Conservation (phyloP, 2,329 filamentous ascomycete species). For the Hawksworthiomyces lignivorus region DNA sequence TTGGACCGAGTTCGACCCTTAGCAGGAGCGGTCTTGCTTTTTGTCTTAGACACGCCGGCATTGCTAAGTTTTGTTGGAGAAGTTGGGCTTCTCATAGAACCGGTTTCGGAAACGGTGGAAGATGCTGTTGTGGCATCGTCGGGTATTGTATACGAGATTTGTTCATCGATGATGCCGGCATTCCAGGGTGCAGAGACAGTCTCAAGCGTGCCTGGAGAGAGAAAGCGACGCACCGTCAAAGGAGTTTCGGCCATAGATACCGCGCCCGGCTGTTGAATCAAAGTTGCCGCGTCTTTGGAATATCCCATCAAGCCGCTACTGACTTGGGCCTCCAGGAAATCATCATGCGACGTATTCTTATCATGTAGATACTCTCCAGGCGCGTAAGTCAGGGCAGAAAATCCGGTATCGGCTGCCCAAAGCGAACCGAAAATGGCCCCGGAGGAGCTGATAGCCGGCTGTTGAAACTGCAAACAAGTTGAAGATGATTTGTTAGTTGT, state of each 20-base stretch:
- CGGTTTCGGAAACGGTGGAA: not conserved
- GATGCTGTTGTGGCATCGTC: not conserved
- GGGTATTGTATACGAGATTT: not conserved
- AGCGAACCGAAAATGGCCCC: slow-evolving; percentile 1
- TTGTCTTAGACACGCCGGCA: not conserved
- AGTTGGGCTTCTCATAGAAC: no score
- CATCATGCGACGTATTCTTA: slow-evolving; percentile 8
- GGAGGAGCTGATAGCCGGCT: not conserved
- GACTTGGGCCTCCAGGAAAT: slow-evolving; percentile 4
- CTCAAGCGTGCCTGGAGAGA: no score
- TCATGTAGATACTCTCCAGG: slow-evolving; percentile 13
- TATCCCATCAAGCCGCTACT: slow-evolving; percentile 6
- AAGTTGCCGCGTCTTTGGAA: not conserved
- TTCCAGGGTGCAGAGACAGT: no score
- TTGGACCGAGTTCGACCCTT: not conserved
- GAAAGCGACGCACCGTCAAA: not conserved
- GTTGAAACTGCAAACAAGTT: no score
- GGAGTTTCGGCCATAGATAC: slow-evolving; percentile 1
- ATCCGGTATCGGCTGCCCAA: slow-evolving; percentile 6
- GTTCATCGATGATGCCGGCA: no score
- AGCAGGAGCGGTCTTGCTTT: not conserved
- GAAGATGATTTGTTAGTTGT: no score
- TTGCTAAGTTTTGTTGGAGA: no score
- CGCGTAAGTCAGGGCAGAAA: slow-evolving; percentile 5
- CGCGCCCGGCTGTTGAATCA: slow-evolving; percentile 2